Evolutionary conservation across 225 moss, liverwort and hornwort genomes (phyloP), one percentile per base, ranked within the genome.

Genomic region (Thuidium tamariscinum): DNA sequence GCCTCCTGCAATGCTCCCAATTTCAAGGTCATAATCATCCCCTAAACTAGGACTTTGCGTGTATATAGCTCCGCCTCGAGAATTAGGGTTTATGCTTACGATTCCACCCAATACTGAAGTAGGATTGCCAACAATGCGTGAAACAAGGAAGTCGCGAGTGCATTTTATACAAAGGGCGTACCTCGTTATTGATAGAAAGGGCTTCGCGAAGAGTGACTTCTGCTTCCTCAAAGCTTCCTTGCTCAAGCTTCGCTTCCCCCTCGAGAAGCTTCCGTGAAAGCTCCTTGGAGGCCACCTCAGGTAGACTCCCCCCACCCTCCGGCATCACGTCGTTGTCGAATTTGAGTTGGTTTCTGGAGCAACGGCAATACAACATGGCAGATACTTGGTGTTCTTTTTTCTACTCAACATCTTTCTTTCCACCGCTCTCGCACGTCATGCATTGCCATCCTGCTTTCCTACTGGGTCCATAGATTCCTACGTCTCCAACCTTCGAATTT

Each of bases 171-270:
- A 36, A 52, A 77, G 36, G 29, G 52, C n/a, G 69, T 79, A 91
- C 93, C 93, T 93, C 93, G 68, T 93, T 91, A 74, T 93, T 92
- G 77, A 93, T 89, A 16, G 92, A 91, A 54, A 93, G 90, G 20
- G 92, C 92, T 87, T 92, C 93, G 57, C 92, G 93, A 77, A 93
- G 93, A 78, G 88, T 66, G 74, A 91, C 82, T 88, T 93, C 93
- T 19, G 93, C 93, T 81, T 93, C 93, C 83, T 89, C 93, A 52
- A 93, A 90, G 68, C 90, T 89, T 85, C 93, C 93, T 87, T 89
- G 84, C 85, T 93, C 92, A 30, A 93, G 91, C 91, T 92, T 93
- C 34, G 88, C 88, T 86, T 93, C 93, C 59, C 93, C 93, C 36
- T 93, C 93, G 8, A 90, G 89, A 55, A 93, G 89, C 88, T 92